phyloP scores from a whole-genome alignment of 768 basidiomycete species.

The Leccinellum luteum region DNA sequence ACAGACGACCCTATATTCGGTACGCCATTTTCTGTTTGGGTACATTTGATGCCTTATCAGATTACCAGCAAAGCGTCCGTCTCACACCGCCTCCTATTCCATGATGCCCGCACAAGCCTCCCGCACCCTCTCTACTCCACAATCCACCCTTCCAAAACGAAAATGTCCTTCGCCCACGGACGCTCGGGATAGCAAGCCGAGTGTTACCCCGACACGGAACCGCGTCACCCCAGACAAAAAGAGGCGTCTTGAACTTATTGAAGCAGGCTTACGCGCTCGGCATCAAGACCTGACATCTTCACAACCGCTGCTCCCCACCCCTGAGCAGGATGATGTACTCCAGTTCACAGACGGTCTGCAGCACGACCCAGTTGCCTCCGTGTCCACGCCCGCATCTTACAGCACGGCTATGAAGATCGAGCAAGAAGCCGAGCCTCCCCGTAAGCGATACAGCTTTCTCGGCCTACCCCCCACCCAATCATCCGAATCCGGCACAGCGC shows the following conservation, averaged over 20 bases:
- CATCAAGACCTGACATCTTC: neutral
- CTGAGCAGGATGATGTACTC: conserved; percentile 3
- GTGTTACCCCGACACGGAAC: neutral
- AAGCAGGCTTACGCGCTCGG: conserved; percentile 12
- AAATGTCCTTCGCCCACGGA: neutral
- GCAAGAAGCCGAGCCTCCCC: neutral
- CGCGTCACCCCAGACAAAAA: neutral
- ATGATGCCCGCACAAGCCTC: neutral
- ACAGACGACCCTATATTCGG: conserved; percentile 25
- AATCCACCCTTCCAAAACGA: conserved; percentile 7
- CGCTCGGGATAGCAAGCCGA: neutral
- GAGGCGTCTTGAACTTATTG: conserved; percentile 7
- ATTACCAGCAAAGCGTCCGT: neutral
- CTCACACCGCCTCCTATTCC: neutral
- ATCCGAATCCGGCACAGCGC: neutral
- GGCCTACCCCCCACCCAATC: conserved; percentile 14
- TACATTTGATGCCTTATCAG: neutral
- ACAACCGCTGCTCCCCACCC: neutral
- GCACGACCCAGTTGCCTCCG: neutral
- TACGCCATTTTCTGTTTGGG: neutral
- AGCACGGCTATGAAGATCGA: neutral
- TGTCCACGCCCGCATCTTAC: conserved; percentile 1
- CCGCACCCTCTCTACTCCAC: neutral
- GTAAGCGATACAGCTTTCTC: conserved; percentile 19
- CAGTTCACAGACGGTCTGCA: conserved; percentile 16